Evolutionary conservation across 2,329 filamentous ascomycete genomes (phyloP).

Genomic region (Stemphylium beticola): DNA sequence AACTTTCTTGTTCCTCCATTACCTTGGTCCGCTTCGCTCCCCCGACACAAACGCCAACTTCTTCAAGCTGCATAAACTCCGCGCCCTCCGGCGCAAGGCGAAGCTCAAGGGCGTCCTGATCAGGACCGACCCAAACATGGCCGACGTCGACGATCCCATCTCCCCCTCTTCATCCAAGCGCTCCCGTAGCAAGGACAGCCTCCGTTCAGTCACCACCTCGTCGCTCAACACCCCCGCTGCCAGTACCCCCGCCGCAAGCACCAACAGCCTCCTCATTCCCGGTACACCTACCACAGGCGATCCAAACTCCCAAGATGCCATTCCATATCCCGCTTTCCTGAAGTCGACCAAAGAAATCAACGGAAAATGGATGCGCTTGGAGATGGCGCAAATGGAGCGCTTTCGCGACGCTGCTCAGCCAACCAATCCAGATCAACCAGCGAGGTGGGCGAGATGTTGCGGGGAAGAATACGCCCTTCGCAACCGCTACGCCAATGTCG

Average conservation of each 20-base stretch:
- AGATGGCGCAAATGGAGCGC: constrained; percentile 65
- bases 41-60: constrained; percentile 17
- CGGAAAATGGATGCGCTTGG: constrained; percentile 66
- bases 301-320: constrained; percentile 25
- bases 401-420: constrained; percentile 53
- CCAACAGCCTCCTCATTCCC: constrained; percentile 38
- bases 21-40: constrained; percentile 17
- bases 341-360: constrained; percentile 60
- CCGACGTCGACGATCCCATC: constrained; percentile 37
- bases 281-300: constrained; percentile 18
- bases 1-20: constrained; percentile 25
- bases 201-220: constrained; percentile 37
- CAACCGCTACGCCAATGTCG: constrained; percentile 89
- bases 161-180: constrained; percentile 49
- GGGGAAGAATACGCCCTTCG: constrained; percentile 64
- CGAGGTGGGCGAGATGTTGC: constrained; percentile 64
- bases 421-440: constrained; percentile 52
- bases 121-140: constrained; percentile 33
- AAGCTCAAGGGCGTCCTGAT: constrained; percentile 41
- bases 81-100: constrained; percentile 49
- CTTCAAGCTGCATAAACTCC: constrained; percentile 50
- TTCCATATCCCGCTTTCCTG: constrained; percentile 61
- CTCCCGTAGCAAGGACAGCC: constrained; percentile 49
- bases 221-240: constrained; percentile 33
- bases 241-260: constrained; percentile 39